A percentile compares a stretch with the other conserved stretches of the same genome.
These are phyloP conservation scores for Parathielavia hyrcaniae DNA, from an alignment of 495 filamentous ascomycete species.

Conservation along the genomic window DNA sequence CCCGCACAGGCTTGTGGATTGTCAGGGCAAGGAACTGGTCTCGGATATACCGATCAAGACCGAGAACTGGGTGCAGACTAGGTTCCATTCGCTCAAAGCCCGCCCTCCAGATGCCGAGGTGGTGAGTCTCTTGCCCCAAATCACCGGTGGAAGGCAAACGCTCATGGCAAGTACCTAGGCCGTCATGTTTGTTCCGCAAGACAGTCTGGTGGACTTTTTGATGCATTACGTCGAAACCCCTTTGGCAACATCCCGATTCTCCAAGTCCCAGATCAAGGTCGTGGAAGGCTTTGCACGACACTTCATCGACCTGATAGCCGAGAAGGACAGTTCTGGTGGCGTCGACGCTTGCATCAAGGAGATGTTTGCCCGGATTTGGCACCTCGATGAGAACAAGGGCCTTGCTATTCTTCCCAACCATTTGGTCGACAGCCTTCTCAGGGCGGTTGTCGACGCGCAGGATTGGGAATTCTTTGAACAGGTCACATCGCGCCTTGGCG, in stretches of 20 bases:
- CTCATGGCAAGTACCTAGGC: neutral
- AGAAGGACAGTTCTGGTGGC: slow-evolving; percentile 1
- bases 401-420: slow-evolving; percentile 7
- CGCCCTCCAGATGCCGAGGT: neutral
- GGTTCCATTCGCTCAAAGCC: neutral
- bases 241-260: neutral
- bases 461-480: slow-evolving; percentile 21
- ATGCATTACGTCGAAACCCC: neutral
- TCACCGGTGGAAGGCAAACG: neutral
- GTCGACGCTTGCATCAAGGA: slow-evolving; percentile 15
- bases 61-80: slow-evolving; percentile 4
- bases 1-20: slow-evolving; percentile 10
- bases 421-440: slow-evolving; percentile 11
- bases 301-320: neutral
- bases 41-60: slow-evolving; percentile 12
- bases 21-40: slow-evolving; percentile 9
- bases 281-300: slow-evolving; percentile 5
- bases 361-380: slow-evolving; percentile 15
- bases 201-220: slow-evolving; percentile 23
- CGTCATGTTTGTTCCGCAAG: slow-evolving; percentile 21
- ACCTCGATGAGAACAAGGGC: slow-evolving; percentile 9
- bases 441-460: slow-evolving; percentile 3
- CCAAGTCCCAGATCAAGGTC: neutral
- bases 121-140: neutral
- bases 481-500: slow-evolving; percentile 4